phyloP scores from a whole-genome alignment of 164 flowering plant species.

The Tetracentron sinense region DNA sequence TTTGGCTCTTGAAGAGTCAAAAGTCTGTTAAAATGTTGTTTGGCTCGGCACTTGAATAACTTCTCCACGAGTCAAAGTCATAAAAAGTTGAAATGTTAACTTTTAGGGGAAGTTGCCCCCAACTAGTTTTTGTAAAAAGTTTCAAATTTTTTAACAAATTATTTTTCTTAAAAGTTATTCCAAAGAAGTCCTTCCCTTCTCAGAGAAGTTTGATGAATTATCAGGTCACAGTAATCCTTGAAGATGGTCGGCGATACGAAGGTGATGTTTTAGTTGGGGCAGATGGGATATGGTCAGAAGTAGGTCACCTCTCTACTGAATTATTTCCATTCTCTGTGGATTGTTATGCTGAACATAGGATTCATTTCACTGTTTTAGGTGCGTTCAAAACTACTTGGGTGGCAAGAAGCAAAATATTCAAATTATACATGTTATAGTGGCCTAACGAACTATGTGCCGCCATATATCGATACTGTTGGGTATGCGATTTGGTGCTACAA shows the following conservation, averaged over 20 bases:
- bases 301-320: conserved; percentile 1
- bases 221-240: conserved; percentile 31
- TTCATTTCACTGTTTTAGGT: conserved; percentile 12
- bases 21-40: too few species aligned
- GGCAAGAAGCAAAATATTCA: conserved; percentile 25
- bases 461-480: conserved; percentile 32
- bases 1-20: too few species aligned
- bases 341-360: not conserved
- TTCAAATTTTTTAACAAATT: not conserved
- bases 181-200: too few species aligned
- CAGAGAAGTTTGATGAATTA: too few species aligned
- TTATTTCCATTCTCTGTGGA: not conserved
- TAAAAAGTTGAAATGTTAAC: too few species aligned
- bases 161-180: too few species aligned
- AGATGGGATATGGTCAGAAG: conserved; percentile 40
- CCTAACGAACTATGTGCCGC: conserved; percentile 27
- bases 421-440: conserved; percentile 38
- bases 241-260: conserved; percentile 26
- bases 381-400: conserved; percentile 30
- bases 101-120: too few species aligned
- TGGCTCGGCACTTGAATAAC: too few species aligned
- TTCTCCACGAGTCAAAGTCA: not conserved
- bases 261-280: conserved; percentile 40
- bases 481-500: conserved; percentile 11
- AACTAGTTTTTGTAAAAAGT: too few species aligned